Conservation (phyloP, 2,329 filamentous ascomycete species). For the Colletotrichum viniferum region DNA sequence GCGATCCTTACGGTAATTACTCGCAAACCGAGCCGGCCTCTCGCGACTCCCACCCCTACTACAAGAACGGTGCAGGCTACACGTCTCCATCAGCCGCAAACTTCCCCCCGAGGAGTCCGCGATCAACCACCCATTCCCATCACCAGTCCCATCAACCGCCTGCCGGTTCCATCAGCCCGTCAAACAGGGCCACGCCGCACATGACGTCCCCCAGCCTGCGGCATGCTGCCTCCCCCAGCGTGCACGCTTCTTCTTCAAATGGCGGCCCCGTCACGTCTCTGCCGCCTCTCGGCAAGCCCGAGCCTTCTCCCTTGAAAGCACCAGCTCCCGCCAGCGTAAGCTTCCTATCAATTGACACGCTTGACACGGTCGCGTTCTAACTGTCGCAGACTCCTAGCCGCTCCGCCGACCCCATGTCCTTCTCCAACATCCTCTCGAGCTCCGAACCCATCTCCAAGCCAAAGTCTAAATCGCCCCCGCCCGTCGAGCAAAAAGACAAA, state of each 20-base stretch:
- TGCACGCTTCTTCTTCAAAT: conserved; percentile 44
- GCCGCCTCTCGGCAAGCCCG: conserved; percentile 40
- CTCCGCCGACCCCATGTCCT: conserved; percentile 88
- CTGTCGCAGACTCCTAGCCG: conserved; percentile 68
- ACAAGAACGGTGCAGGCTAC: conserved; percentile 52
- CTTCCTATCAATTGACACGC: background rate
- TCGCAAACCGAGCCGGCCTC: conserved; percentile 39
- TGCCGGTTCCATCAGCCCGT: conserved; percentile 47
- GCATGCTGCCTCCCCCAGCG: conserved; percentile 44
- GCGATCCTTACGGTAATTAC: conserved; percentile 54
- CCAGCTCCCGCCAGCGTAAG: conserved; percentile 39
- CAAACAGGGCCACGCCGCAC: conserved; percentile 38
- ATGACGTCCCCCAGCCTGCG: conserved; percentile 54
- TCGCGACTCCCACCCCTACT: conserved; percentile 42
- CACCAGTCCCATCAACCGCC: conserved; percentile 48
- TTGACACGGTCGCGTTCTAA: background rate
- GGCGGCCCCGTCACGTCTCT: conserved; percentile 37
- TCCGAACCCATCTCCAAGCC: conserved; percentile 68
- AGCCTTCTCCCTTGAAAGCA: conserved; percentile 46
- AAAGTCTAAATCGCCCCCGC: conserved; percentile 30
- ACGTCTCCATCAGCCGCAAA: conserved; percentile 51
- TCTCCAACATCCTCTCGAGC: conserved; percentile 90
- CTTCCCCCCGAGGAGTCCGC: conserved; percentile 54
- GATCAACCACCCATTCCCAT: conserved; percentile 40
- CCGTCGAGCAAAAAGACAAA: background rate